Conservation (phyloP, 345 rosid species). For the Melastoma malabathricum region DNA sequence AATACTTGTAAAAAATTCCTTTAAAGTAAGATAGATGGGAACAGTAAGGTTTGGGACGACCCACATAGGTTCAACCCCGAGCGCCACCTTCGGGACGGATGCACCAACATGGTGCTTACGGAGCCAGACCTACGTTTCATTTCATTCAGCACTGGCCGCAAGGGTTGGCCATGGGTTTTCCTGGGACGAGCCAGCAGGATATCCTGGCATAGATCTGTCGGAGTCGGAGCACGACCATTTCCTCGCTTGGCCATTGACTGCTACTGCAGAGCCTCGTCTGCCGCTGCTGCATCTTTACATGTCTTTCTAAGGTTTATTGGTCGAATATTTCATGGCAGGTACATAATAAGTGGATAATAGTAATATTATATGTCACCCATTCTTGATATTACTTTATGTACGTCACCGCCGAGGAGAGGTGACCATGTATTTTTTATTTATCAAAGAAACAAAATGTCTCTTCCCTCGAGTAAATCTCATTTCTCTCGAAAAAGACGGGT, state of each 20-base stretch:
- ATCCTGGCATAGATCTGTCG: constrained; percentile 13
- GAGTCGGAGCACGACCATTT: constrained; percentile 18
- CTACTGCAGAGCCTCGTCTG: constrained; percentile 21
- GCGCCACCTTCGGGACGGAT: constrained; percentile 12
- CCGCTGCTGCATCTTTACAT: constrained; percentile 18
- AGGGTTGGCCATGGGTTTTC: constrained; percentile 38
- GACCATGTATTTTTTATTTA: too few species aligned
- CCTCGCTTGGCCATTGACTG: constrained; percentile 20
- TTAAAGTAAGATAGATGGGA: too few species aligned
- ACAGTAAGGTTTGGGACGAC: constrained; percentile 17
- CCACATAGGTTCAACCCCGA: constrained; percentile 4
- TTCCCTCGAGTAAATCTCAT: too few species aligned
- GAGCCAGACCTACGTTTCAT: constrained; percentile 35
- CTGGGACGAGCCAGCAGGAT: constrained; percentile 20
- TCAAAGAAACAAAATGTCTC: too few species aligned
- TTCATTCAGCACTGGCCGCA: constrained; percentile 33
- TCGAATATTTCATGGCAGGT: too few species aligned
- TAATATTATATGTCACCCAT: too few species aligned
- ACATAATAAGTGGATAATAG: too few species aligned
- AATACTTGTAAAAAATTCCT: too few species aligned
- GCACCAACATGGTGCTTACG: constrained; percentile 2
- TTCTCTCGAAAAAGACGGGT: too few species aligned
- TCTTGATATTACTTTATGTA: too few species aligned
- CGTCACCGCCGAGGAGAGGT: too few species aligned
- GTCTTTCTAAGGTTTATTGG: too few species aligned